Conservation (phyloP, 306 rosid species). For the Quercus parvula region DNA sequence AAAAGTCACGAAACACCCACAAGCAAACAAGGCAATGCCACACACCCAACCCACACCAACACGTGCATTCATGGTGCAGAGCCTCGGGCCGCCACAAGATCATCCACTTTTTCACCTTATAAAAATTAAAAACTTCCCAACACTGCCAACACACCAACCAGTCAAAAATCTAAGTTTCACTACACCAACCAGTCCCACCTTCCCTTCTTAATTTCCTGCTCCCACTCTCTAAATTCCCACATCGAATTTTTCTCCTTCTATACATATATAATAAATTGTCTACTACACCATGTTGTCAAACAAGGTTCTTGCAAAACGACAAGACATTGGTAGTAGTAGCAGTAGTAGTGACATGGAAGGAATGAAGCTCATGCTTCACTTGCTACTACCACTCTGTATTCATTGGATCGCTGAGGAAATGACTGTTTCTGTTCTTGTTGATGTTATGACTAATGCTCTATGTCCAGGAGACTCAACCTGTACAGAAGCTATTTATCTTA, state of each 20-base stretch:
- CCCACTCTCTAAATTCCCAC: background rate
- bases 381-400: constrained; percentile 59
- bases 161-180: background rate
- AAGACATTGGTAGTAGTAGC: constrained; percentile 1
- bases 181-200: background rate
- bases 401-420: constrained; percentile 86
- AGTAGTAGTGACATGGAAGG: background rate
- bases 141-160: background rate
- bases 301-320: background rate
- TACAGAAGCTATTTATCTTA: constrained; percentile 60
- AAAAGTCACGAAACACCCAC: background rate
- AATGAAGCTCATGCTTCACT: constrained; percentile 54
- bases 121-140: background rate
- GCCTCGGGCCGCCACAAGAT: background rate
- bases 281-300: background rate
- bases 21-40: constrained; percentile 8
- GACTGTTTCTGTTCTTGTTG: constrained; percentile 85
- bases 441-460: constrained; percentile 56
- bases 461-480: constrained; percentile 58
- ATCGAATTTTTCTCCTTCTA: no score
- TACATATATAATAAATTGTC: background rate
- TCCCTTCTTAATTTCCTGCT: background rate
- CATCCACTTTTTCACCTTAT: background rate
- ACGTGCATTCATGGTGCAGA: constrained; percentile 7
- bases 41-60: constrained; percentile 24